These are phyloP conservation scores for Truncatella angustata DNA, from an alignment of 2,329 filamentous ascomycete genomes.

Conservation along the genomic window DNA sequence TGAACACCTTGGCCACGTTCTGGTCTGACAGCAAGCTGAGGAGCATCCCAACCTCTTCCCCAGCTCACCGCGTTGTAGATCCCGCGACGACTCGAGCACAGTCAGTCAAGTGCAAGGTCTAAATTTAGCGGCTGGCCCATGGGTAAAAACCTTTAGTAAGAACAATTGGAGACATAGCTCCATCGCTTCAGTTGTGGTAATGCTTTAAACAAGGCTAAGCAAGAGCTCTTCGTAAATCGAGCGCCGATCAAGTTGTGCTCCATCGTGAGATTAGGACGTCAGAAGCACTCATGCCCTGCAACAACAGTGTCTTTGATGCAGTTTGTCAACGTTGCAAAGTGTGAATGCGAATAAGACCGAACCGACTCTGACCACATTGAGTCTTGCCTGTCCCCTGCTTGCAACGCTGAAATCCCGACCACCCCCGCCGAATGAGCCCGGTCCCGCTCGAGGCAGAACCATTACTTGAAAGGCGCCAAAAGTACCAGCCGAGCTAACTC, in stretches of 20 bases:
- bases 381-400: background rate
- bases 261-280: too few species aligned
- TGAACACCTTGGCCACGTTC: background rate
- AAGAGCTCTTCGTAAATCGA: too few species aligned
- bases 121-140: conserved; percentile 1
- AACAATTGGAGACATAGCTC: background rate
- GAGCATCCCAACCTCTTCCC: conserved; percentile 8
- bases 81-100: background rate
- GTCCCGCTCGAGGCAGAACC: conserved; percentile 3
- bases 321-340: conserved; percentile 1
- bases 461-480: conserved; percentile 6
- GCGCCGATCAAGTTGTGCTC: too few species aligned
- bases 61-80: conserved; percentile 8
- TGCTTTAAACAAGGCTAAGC: background rate
- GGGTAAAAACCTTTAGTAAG: background rate
- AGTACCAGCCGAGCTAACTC: conserved; percentile 4
- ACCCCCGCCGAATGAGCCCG: background rate
- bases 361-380: background rate
- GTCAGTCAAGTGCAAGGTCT: background rate
- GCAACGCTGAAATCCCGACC: background rate
- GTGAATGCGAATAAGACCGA: too few species aligned
- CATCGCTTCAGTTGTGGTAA: background rate
- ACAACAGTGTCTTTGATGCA: too few species aligned
- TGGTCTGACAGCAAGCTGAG: background rate
- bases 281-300: too few species aligned